phyloP scores from a whole-genome alignment of 2,329 filamentous ascomycete species.

The Xenoacremonium recifei region DNA sequence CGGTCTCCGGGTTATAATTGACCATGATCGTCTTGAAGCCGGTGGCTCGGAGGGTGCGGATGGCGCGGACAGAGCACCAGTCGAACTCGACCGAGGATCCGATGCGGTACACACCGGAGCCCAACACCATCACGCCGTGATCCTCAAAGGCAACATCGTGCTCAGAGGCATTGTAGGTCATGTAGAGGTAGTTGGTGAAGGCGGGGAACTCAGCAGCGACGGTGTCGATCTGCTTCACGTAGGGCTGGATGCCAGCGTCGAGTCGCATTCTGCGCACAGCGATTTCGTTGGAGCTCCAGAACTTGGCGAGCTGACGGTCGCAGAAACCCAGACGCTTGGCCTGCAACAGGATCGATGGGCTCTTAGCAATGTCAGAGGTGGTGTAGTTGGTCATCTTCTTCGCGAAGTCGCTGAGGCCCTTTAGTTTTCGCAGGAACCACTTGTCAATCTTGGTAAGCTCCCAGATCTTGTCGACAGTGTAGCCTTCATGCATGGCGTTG shows the following conservation, averaged over 20 bases:
- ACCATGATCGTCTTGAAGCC: slow-evolving; percentile 96
- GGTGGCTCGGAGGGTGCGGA: slow-evolving; percentile 80
- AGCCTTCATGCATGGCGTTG: slow-evolving; percentile 93
- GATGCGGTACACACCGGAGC: slow-evolving; percentile 94
- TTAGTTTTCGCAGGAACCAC: slow-evolving; percentile 93
- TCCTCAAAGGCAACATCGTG: slow-evolving; percentile 84
- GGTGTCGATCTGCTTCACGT: slow-evolving; percentile 98
- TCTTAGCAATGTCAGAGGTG: slow-evolving; percentile 62
- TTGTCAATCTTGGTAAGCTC: slow-evolving; percentile 98
- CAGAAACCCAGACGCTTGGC: slow-evolving; percentile 95
- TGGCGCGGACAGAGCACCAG: slow-evolving; percentile 95
- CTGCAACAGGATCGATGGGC: slow-evolving; percentile 67
- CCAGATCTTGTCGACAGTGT: slow-evolving; percentile 96
- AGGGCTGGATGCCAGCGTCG: slow-evolving; percentile 82
- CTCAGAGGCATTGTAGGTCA: slow-evolving; percentile 90
- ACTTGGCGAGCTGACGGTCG: slow-evolving; percentile 89
- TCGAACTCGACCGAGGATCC: slow-evolving; percentile 98
- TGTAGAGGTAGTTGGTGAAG: slow-evolving; percentile 92
- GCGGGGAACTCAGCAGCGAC: slow-evolving; percentile 96
- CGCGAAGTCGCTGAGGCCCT: slow-evolving; percentile 85
- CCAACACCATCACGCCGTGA: slow-evolving; percentile 92
- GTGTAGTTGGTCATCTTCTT: slow-evolving; percentile 71
- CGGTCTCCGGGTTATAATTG: slow-evolving; percentile 89
- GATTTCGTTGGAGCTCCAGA: slow-evolving; percentile 92
- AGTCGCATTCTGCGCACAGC: slow-evolving; percentile 80